Evolutionary conservation across 768 basidiomycete species (phyloP).

Genomic region (Daedaleopsis nitida): DNA sequence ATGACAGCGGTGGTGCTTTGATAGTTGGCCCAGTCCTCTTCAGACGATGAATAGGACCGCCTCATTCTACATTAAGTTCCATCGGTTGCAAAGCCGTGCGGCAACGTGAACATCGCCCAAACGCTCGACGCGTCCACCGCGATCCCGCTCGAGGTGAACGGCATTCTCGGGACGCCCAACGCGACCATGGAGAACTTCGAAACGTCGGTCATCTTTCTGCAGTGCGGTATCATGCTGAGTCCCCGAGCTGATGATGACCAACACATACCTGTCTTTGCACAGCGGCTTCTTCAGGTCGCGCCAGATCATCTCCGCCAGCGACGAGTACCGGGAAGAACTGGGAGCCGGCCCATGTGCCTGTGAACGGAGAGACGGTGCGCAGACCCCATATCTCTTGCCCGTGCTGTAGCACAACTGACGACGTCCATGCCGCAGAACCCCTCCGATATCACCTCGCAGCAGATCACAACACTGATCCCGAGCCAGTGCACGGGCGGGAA

Average conservation of each 20-base stretch:
- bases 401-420: neutral
- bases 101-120: conserved; percentile 41
- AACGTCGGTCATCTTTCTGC: too few relatives aligned
- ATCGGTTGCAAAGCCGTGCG: conserved; percentile 39
- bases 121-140: conserved; percentile 39
- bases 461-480: conserved; percentile 48
- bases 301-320: conserved; percentile 38
- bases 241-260: too few relatives aligned
- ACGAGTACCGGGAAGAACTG: conserved; percentile 39
- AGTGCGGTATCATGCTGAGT: too few relatives aligned
- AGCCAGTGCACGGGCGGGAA: conserved; percentile 53
- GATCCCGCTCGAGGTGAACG: conserved; percentile 33
- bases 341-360: conserved; percentile 40
- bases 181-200: conserved; percentile 42
- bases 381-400: too few relatives aligned
- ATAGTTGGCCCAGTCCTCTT: too few relatives aligned
- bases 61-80: conserved; percentile 14
- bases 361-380: conserved; percentile 50
- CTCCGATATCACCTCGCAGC: conserved; percentile 37
- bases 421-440: conserved; percentile 39
- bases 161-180: conserved; percentile 41
- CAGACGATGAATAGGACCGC: too few relatives aligned
- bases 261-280: conserved; percentile 32
- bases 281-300: conserved; percentile 52
- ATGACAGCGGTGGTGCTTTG: too few relatives aligned